These are phyloP conservation scores for Gossypium lobatum DNA, from an alignment of 441 rosid genomes.

Conservation along the genomic window DNA sequence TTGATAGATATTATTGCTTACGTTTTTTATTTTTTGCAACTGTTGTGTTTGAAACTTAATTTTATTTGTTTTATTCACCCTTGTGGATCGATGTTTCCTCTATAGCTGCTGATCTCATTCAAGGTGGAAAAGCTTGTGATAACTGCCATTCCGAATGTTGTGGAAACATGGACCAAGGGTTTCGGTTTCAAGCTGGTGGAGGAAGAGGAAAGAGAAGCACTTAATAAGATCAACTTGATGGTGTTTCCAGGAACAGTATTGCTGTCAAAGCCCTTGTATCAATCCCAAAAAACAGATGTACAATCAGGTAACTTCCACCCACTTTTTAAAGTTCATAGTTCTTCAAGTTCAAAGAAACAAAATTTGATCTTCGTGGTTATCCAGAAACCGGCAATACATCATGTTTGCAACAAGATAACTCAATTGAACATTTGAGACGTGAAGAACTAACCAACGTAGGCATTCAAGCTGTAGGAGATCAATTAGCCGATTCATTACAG, in stretches of 20 bases:
- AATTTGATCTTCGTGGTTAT: background rate
- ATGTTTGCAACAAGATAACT: no score
- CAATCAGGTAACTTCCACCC: conserved; percentile 28
- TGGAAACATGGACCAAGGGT: conserved; percentile 92
- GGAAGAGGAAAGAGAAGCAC: conserved; percentile 47
- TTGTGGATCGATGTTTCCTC: conserved; percentile 18
- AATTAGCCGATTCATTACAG: conserved; percentile 13
- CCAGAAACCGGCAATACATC: conserved; percentile 3
- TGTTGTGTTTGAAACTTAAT: background rate
- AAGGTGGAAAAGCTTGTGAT: conserved; percentile 86
- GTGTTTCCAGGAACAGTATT: conserved; percentile 79
- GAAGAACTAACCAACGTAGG: conserved; percentile 11
- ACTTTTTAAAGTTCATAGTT: background rate
- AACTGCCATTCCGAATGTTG: conserved; percentile 77
- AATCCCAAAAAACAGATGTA: conserved; percentile 18
- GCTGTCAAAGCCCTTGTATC: conserved; percentile 54
- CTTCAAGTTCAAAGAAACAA: conserved; percentile 4
- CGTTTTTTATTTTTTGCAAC: background rate
- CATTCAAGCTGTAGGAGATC: conserved; percentile 15
- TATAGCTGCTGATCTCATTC: conserved; percentile 54
- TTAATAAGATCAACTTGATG: conserved; percentile 68
- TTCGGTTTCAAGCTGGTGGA: conserved; percentile 43
- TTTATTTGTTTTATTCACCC: conserved; percentile 1
- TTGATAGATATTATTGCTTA: background rate
- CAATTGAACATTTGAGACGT: no score